Percentiles rank a stretch among this genome's conserved stretches.
phyloP scores from a whole-genome alignment of 345 rosid genomes.

The Aurinia saxatilis region DNA sequence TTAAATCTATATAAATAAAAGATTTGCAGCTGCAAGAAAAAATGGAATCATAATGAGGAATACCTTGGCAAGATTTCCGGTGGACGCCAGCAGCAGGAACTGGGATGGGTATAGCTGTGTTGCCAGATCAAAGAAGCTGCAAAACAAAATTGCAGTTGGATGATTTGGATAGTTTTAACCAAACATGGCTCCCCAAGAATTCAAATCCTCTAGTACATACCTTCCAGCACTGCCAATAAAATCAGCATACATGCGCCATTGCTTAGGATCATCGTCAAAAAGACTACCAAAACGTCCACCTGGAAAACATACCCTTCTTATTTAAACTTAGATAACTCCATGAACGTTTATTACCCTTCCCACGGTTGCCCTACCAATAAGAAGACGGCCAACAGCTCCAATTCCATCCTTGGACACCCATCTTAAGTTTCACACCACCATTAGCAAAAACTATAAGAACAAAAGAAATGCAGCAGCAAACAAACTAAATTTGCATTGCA shows the following conservation, averaged over 20 bases:
- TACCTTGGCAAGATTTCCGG: slow-evolving; percentile 96
- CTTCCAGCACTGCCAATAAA: slow-evolving; percentile 98
- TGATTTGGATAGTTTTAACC: background rate
- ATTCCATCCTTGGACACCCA: slow-evolving; percentile 99
- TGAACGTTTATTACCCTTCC: background rate
- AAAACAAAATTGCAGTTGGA: slow-evolving; percentile 3
- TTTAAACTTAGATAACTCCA: slow-evolving; percentile 12
- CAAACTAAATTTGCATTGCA: background rate
- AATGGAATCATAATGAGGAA: background rate
- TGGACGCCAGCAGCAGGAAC: slow-evolving; percentile 84
- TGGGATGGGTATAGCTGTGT: slow-evolving; percentile 89
- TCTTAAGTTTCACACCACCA: slow-evolving; percentile 38
- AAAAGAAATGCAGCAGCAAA: background rate
- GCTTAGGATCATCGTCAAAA: slow-evolving; percentile 96
- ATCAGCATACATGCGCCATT: slow-evolving; percentile 99
- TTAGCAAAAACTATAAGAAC: background rate
- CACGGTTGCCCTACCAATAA: slow-evolving; percentile 58
- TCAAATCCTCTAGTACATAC: slow-evolving; percentile 28
- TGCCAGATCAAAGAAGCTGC: slow-evolving; percentile 86
- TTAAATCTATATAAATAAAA: background rate
- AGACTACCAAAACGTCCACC: slow-evolving; percentile 93
- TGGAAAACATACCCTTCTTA: slow-evolving; percentile 29
- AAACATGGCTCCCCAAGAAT: slow-evolving; percentile 2
- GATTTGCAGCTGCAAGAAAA: background rate
- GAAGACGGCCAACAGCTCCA: slow-evolving; percentile 90